Evolutionary conservation across 1,284 basidiomycete species (phyloP), one percentile per base, ranked within the genome.

Genomic region (Inonotus hispidus): DNA sequence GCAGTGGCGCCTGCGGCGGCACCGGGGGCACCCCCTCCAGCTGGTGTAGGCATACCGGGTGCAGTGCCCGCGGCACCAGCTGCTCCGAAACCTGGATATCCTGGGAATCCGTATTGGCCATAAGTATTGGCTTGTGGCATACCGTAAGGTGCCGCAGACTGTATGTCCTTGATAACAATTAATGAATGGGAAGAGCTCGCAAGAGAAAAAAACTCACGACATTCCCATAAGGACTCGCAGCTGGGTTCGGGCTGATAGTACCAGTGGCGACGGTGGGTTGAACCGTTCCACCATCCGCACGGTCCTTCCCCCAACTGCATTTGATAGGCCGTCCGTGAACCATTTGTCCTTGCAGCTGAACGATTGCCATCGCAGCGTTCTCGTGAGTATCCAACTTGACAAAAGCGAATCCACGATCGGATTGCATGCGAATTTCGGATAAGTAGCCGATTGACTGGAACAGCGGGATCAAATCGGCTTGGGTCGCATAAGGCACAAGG

Each of bases 381-480:
- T 97, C 94, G 73, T 98, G 96, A 50, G 93, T 94, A 75, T 98
- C 95, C 61, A 98, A 83, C 77, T 98, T 98, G 72, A 98, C 94
- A 71, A 99, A 99, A 0, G 96, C 96, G 73, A 98, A 98, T 35
- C 96, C 96, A 63, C 95, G 89, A 76, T 98, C 96, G 61, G 95
- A 87, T 75, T 98, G 95, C 93, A 98, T 95, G 66, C 96, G 90
- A 71, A 98, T 95, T 77, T 99, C 96, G 66, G 93, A 93, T 56
- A 98, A 88, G 74, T 97, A 97, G 56, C 97, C 96, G 73, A 95
- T 98, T 61, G 92, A 93, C 75, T 95, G 90, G 86, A 99, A 98
- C 61, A 98, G 79, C 5, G 95, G 94, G 67, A 98, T 92, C 65
- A 99, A 85, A 75, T 99, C 97, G 50, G 92, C 90, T 74, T 96